Evolutionary conservation across 2,329 filamentous ascomycete species (phyloP).

Genomic region (Penicillium sp.): DNA sequence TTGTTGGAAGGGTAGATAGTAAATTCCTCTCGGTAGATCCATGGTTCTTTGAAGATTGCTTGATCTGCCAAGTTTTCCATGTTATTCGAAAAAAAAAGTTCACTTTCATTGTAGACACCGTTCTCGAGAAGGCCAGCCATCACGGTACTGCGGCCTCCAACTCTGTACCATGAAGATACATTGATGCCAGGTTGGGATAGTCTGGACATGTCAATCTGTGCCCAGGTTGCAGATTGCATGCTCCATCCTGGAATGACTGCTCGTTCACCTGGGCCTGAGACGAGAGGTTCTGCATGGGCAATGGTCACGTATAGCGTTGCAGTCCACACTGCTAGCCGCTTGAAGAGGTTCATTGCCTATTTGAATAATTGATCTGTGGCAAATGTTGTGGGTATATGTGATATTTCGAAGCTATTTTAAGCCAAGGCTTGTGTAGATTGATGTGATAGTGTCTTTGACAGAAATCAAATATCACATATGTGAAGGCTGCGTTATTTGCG

Average conservation of each 20-base stretch:
- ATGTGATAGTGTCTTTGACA: neutral
- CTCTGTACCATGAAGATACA: conserved; percentile 53
- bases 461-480: neutral
- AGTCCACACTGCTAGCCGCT: neutral
- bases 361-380: neutral
- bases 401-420: no score
- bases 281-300: conserved; percentile 7
- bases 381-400: no score
- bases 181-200: conserved; percentile 49
- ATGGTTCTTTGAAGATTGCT: conserved; percentile 54
- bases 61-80: conserved; percentile 45
- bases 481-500: neutral
- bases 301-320: neutral
- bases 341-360: neutral
- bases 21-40: conserved; percentile 61
- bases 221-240: conserved; percentile 47
- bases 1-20: conserved; percentile 31
- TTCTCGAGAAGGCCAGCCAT: conserved; percentile 59
- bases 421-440: neutral
- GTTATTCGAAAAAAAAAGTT: conserved; percentile 59
- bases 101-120: conserved; percentile 52
- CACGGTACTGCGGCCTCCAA: conserved; percentile 54
- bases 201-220: conserved; percentile 34
- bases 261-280: conserved; percentile 26
- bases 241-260: conserved; percentile 47